Percentiles rank a stretch among this genome's conserved stretches.
Evolutionary conservation across 2,329 filamentous ascomycete species (phyloP).

Genomic region (Verticillium nubilum): DNA sequence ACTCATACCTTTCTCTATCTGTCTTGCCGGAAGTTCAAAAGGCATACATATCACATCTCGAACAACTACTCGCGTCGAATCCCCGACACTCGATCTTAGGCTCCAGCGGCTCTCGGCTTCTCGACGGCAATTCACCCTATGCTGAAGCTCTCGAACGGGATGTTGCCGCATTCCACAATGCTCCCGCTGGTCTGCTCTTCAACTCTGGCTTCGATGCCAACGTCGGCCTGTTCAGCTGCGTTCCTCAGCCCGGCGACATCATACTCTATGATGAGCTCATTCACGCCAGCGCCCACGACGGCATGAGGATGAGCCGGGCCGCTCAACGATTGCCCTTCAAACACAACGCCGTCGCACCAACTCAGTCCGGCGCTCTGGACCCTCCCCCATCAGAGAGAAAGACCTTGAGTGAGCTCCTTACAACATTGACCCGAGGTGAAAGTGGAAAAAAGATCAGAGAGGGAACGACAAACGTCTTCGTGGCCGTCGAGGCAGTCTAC

Average conservation of each 20-base stretch:
- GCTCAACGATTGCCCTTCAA: conserved; percentile 40
- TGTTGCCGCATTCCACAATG: conserved; percentile 42
- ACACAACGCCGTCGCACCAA: conserved; percentile 46
- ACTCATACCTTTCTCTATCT: conserved; percentile 75
- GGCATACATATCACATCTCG: conserved; percentile 50
- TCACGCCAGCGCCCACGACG: conserved; percentile 75
- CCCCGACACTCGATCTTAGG: conserved; percentile 25
- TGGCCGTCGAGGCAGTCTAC: conserved; percentile 68
- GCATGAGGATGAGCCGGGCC: conserved; percentile 62
- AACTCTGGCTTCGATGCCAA: conserved; percentile 64
- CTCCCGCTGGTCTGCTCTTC: conserved; percentile 42
- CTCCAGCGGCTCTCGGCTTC: conserved; percentile 46
- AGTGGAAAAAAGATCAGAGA: conserved; percentile 22
- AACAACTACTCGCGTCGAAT: conserved; percentile 7
- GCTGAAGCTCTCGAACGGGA: conserved; percentile 39
- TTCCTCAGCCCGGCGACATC: conserved; percentile 54
- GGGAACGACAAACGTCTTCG: conserved; percentile 51
- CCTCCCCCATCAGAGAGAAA: background rate
- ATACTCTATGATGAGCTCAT: conserved; percentile 71
- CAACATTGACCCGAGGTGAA: conserved; percentile 24
- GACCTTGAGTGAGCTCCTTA: conserved; percentile 21
- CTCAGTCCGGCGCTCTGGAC: background rate
- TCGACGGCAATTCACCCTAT: conserved; percentile 43
- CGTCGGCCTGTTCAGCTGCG: conserved; percentile 53
- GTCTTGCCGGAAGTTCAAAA: conserved; percentile 44